These are phyloP conservation scores for Chaetomium cochliodes DNA, from an alignment of 495 filamentous ascomycete species.

Conservation along the genomic window DNA sequence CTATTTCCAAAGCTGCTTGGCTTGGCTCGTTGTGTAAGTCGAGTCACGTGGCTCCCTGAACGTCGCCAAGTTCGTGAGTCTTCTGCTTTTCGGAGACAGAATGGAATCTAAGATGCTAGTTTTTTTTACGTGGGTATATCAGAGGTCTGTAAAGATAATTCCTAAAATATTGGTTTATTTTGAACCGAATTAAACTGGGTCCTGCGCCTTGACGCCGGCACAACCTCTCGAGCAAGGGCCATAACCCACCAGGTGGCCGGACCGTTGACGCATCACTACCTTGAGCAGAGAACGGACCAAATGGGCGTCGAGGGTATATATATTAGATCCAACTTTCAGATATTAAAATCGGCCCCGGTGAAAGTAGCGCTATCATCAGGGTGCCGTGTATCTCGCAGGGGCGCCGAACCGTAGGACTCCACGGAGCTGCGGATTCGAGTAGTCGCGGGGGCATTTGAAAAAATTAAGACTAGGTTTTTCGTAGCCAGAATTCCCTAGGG, in stretches of 20 bases:
- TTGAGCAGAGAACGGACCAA: not conserved
- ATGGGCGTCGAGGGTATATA: not conserved
- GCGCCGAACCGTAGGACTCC: not conserved
- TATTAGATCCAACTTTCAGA: not conserved
- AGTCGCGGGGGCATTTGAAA: not conserved
- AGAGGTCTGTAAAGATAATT: no score
- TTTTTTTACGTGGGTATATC: no score
- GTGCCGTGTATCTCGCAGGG: no score
- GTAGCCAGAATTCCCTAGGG: not conserved
- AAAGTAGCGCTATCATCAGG: no score
- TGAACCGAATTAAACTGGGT: no score
- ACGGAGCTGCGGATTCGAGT: not conserved
- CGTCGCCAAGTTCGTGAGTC: not conserved
- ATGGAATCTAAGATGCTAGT: no score
- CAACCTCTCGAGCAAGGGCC: no score
- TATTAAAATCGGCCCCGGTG: not conserved
- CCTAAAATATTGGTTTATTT: no score
- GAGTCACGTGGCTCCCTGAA: constrained; percentile 8
- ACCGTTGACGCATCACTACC: not conserved
- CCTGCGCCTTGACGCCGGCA: not conserved
- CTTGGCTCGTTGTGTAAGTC: constrained; percentile 1
- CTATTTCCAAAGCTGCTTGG: not conserved
- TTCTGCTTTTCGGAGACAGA: not conserved
- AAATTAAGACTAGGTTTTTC: not conserved
- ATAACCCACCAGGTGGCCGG: no score